Conservation (phyloP, 1,284 basidiomycete species). For the Clitocybe nebularis region DNA sequence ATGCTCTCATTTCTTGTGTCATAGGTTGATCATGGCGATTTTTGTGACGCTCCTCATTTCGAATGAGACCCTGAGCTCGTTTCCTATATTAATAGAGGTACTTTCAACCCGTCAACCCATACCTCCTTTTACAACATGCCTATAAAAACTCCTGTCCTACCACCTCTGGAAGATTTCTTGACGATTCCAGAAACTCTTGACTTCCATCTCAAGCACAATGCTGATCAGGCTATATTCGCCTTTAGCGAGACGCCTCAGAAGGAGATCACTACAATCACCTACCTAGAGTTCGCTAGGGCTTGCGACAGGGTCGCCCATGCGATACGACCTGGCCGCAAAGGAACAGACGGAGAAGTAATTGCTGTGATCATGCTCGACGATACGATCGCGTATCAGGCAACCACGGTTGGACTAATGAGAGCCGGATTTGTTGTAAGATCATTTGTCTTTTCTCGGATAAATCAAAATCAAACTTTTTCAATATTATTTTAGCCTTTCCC, state of each 20-base stretch:
- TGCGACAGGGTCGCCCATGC: constrained; percentile 22
- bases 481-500: constrained; percentile 22
- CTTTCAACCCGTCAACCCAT: background rate
- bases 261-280: constrained; percentile 21
- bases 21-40: too few species aligned
- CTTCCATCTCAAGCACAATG: constrained; percentile 30
- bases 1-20: too few species aligned
- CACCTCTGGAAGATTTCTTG: constrained; percentile 20
- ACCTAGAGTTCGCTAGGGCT: constrained; percentile 27
- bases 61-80: too few species aligned
- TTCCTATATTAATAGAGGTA: too few species aligned
- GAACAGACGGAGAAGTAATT: constrained; percentile 25
- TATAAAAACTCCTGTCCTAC: background rate
- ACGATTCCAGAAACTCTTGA: constrained; percentile 26
- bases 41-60: too few species aligned
- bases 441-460: background rate
- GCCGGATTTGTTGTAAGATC: constrained; percentile 28
- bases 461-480: background rate
- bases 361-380: constrained; percentile 32
- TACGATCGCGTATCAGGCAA: constrained; percentile 29
- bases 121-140: background rate
- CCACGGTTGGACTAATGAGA: constrained; percentile 22
- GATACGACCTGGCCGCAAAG: constrained; percentile 18
- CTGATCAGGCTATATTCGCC: constrained; percentile 21
- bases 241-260: constrained; percentile 18